These are phyloP conservation scores for Pascua guehoae DNA, from an alignment of 1,284 basidiomycete genomes.

Conservation along the genomic window DNA sequence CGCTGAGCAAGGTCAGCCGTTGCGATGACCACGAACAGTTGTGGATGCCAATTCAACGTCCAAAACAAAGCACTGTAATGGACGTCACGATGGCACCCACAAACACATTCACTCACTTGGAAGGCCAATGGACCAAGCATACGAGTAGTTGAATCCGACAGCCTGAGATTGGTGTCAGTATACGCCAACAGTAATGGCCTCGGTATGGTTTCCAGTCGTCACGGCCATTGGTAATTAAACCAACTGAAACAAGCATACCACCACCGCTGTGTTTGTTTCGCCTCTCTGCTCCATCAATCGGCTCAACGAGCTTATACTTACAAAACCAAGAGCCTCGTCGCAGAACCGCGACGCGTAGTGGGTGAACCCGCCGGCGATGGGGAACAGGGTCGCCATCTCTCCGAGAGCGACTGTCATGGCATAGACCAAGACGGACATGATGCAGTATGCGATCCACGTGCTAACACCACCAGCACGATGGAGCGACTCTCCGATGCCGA, in stretches of 20 bases:
- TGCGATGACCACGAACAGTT: no score
- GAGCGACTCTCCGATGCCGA: slow-evolving; percentile 53
- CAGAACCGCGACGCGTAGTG: slow-evolving; percentile 53
- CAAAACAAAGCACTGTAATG: no score
- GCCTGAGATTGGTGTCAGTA: not conserved
- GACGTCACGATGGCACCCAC: no score
- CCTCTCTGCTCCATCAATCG: no score
- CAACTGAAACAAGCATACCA: no score
- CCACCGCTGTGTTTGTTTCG: no score
- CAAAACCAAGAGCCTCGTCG: slow-evolving; percentile 54
- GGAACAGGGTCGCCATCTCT: slow-evolving; percentile 51
- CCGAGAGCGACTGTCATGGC: slow-evolving; percentile 48
- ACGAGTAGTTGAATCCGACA: slow-evolving; percentile 36
- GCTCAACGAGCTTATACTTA: not conserved
- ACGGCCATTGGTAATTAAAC: slow-evolving; percentile 8
- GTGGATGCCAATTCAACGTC: no score
- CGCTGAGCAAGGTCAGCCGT: slow-evolving; percentile 2
- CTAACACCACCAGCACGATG: slow-evolving; percentile 53
- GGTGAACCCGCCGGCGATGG: slow-evolving; percentile 46
- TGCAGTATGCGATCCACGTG: slow-evolving; percentile 43
- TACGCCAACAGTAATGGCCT: not conserved
- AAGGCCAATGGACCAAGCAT: slow-evolving; percentile 40
- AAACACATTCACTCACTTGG: slow-evolving; percentile 14
- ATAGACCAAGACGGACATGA: slow-evolving; percentile 46
- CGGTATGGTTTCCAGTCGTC: not conserved